Evolutionary conservation across 305 asterid species (phyloP).

Genomic region (Ajuga reptans): DNA sequence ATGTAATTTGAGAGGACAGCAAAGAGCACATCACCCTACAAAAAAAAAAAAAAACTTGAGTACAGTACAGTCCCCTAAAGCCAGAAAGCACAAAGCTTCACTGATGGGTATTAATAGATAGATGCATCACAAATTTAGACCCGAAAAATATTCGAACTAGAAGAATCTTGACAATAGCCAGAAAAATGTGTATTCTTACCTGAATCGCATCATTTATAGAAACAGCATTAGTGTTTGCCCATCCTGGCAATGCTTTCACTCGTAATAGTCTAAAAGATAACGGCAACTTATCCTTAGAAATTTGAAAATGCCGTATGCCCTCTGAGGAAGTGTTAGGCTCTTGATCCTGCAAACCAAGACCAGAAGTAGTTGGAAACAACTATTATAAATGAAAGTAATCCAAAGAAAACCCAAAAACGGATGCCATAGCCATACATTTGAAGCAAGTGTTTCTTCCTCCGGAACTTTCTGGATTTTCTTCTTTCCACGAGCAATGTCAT

Average conservation of each 20-base stretch:
- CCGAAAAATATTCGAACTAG: not conserved
- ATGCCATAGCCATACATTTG: constrained; percentile 30
- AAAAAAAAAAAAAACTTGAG: constrained; percentile 12
- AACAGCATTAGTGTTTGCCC: constrained; percentile 93
- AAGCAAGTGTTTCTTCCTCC: constrained; percentile 32
- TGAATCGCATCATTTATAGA: constrained; percentile 73
- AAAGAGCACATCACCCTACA: constrained; percentile 67
- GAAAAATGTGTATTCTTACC: constrained; percentile 35
- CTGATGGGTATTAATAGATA: not conserved
- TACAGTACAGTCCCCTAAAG: not conserved
- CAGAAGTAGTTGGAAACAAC: constrained; percentile 7
- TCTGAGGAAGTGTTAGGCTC: constrained; percentile 30
- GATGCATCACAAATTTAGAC: not conserved
- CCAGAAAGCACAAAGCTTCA: constrained; percentile 15
- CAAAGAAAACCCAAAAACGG: not conserved
- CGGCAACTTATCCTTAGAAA: constrained; percentile 49
- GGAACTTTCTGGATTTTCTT: constrained; percentile 45
- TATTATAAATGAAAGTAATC: not conserved
- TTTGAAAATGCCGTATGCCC: constrained; percentile 41
- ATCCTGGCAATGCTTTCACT: constrained; percentile 67
- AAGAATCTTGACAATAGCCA: not conserved
- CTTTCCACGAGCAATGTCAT: constrained; percentile 29
- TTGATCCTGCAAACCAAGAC: constrained; percentile 26
- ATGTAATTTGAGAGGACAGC: constrained; percentile 91
- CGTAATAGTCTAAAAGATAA: constrained; percentile 58